These are phyloP conservation scores for Orbilia javanica DNA, from an alignment of 2,329 filamentous ascomycete species.

Conservation along the genomic window DNA sequence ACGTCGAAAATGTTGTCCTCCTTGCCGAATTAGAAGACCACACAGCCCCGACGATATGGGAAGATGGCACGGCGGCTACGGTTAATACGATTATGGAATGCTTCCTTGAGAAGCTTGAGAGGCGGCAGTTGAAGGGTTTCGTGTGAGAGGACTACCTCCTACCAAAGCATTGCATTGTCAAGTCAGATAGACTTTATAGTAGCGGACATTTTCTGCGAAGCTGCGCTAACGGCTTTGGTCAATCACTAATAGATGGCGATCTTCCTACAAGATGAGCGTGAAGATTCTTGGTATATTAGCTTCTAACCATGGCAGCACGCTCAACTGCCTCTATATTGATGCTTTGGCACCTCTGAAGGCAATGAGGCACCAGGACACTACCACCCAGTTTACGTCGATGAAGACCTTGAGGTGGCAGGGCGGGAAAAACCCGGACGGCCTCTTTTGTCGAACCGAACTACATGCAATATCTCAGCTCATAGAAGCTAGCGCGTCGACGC, in stretches of 20 bases:
- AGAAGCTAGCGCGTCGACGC: too few relatives aligned
- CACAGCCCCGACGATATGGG: background rate
- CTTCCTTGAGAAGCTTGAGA: background rate
- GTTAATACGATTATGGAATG: background rate
- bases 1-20: background rate
- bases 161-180: too few relatives aligned
- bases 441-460: background rate
- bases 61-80: background rate
- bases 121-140: background rate
- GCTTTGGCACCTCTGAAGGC: background rate
- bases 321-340: background rate
- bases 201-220: too few relatives aligned
- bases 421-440: too few relatives aligned
- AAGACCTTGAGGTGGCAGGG: background rate
- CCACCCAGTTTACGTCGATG: background rate
- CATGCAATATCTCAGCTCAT: too few relatives aligned
- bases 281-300: background rate
- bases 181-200: background rate
- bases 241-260: background rate
- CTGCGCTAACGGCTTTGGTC: background rate
- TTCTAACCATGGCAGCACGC: background rate
- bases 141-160: background rate
- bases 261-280: background rate
- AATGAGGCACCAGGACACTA: background rate
- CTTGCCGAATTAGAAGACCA: background rate